These are phyloP conservation scores for Tricholoma sp. DNA, from an alignment of 768 basidiomycete species.

Conservation along the genomic window DNA sequence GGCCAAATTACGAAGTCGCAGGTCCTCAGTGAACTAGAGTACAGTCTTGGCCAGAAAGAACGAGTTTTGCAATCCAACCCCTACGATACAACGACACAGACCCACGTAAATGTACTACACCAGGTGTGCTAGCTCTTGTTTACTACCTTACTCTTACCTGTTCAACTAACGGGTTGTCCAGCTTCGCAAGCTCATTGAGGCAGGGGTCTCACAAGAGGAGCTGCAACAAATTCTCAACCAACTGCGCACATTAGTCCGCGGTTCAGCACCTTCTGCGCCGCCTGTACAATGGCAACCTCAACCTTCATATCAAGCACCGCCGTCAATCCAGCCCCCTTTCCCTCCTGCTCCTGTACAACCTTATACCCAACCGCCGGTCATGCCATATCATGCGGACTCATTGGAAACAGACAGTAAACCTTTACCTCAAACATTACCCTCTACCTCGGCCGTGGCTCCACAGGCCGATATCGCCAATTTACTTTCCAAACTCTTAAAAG, in stretches of 20 bases:
- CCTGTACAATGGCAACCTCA: constrained; percentile 18
- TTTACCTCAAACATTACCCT: constrained; percentile 18
- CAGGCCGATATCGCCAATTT: constrained; percentile 49
- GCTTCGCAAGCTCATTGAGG: constrained; percentile 71
- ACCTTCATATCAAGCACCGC: constrained; percentile 11
- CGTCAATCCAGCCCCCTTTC: constrained; percentile 13
- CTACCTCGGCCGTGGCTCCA: constrained; percentile 27
- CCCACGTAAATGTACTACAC: constrained; percentile 73
- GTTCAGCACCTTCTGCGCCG: constrained; percentile 24
- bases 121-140: constrained; percentile 52
- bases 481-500: constrained; percentile 66
- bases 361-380: background rate
- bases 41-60: constrained; percentile 77
- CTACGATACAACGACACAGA: constrained; percentile 61
- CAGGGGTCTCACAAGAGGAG: constrained; percentile 77
- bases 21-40: constrained; percentile 80
- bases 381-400: constrained; percentile 3
- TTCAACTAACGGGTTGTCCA: constrained; percentile 19
- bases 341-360: constrained; percentile 12
- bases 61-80: constrained; percentile 67
- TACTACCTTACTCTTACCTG: background rate
- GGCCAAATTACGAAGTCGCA: constrained; percentile 65
- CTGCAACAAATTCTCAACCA: constrained; percentile 71
- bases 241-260: constrained; percentile 56
- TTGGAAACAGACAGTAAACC: constrained; percentile 11